phyloP scores from a whole-genome alignment of 352 stramenopile genomes.

The Phytophthora chlamydospora region DNA sequence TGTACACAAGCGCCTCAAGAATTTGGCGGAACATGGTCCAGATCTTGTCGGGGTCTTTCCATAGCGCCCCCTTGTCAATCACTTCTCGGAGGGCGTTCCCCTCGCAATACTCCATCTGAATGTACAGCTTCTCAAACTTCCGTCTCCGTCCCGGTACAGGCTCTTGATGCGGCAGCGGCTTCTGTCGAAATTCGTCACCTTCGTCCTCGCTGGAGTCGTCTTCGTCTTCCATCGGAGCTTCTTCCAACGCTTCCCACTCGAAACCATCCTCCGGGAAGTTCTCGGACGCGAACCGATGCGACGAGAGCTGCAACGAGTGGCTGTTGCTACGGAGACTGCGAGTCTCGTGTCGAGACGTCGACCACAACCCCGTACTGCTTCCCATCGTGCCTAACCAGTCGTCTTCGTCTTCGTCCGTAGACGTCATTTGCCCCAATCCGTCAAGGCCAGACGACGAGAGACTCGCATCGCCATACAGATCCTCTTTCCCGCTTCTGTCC shows the following conservation, averaged over 20 bases:
- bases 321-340: slow-evolving; percentile 57
- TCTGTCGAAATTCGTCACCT: slow-evolving; percentile 16
- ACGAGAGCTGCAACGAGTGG: slow-evolving; percentile 41
- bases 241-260: slow-evolving; percentile 72
- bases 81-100: slow-evolving; percentile 93
- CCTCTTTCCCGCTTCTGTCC: slow-evolving; percentile 21
- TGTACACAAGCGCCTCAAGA: slow-evolving; percentile 94
- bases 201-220: slow-evolving; percentile 46
- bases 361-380: slow-evolving; percentile 67
- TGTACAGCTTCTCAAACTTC: slow-evolving; percentile 85
- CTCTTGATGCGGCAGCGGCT: slow-evolving; percentile 24
- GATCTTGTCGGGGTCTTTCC: slow-evolving; percentile 87
- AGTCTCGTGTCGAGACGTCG: slow-evolving; percentile 65
- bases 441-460: slow-evolving; percentile 50
- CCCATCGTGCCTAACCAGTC: slow-evolving; percentile 82
- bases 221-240: slow-evolving; percentile 47
- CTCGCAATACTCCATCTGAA: slow-evolving; percentile 97
- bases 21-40: slow-evolving; percentile 96
- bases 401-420: slow-evolving; percentile 72
- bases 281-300: slow-evolving; percentile 41
- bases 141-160: slow-evolving; percentile 40
- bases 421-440: slow-evolving; percentile 37
- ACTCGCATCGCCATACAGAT: slow-evolving; percentile 46
- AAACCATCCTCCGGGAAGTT: slow-evolving; percentile 63
- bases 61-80: slow-evolving; percentile 92